Conservation (phyloP, 352 stramenopile genomes). For the Globisporangium sylvaticum region DNA sequence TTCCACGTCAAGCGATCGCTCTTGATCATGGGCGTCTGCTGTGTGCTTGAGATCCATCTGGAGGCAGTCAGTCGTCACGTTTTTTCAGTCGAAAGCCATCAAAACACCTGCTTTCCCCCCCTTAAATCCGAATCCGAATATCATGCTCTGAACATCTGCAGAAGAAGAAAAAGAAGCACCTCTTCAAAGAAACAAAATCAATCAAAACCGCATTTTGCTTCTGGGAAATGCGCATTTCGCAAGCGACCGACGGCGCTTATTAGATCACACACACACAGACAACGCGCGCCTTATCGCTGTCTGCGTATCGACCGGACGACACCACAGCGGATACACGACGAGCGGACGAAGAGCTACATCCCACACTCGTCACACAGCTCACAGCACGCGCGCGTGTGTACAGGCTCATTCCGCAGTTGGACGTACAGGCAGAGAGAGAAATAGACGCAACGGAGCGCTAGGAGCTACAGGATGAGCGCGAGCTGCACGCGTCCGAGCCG, state of each 20-base stretch:
- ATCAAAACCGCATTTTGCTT: not conserved
- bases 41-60: not conserved
- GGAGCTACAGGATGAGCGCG: not conserved
- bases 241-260: not conserved
- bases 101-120: not conserved
- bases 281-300: not conserved
- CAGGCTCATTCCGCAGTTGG: not conserved
- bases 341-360: not conserved
- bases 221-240: not conserved
- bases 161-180: not conserved
- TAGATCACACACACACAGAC: not conserved
- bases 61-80: not conserved
- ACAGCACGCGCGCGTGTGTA: not conserved
- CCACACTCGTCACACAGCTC: not conserved
- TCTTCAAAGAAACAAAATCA: not conserved
- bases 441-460: not conserved
- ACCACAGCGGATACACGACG: not conserved
- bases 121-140: not conserved
- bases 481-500: conserved; percentile 30
- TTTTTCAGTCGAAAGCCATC: not conserved
- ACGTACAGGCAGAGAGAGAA: not conserved
- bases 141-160: not conserved
- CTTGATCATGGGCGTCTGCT: not conserved
- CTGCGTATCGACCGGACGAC: not conserved
- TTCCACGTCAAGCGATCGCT: not conserved